phyloP scores from a whole-genome alignment of 805 yeast genomes.

The Blastobotrys peoriensis region DNA sequence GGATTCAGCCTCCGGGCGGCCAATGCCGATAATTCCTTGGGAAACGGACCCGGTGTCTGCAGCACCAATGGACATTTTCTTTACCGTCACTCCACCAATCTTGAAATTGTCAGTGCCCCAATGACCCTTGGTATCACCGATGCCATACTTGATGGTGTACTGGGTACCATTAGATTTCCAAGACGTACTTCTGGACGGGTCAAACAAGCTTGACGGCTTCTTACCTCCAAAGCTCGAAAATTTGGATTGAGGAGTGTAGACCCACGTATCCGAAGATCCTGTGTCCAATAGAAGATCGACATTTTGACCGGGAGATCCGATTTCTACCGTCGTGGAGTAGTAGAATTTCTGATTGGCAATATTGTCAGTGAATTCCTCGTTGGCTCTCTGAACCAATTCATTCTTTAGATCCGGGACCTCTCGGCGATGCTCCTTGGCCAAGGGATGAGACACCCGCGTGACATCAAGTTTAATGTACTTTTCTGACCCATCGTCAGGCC shows the following conservation, averaged over 20 bases:
- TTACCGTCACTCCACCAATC: conserved; percentile 47
- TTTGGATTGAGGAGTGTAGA: conserved; percentile 35
- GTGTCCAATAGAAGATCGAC: conserved; percentile 61
- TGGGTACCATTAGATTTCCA: conserved; percentile 23
- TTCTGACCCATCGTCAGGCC: conserved; percentile 8
- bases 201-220: conserved; percentile 23
- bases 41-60: conserved; percentile 61
- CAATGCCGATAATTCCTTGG: conserved; percentile 47
- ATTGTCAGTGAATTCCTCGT: conserved; percentile 15
- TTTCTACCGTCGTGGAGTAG: conserved; percentile 30
- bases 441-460: conserved; percentile 15
- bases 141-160: conserved; percentile 40
- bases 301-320: conserved; percentile 57
- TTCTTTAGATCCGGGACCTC: conserved; percentile 7
- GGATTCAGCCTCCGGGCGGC: conserved; percentile 50
- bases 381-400: conserved; percentile 9
- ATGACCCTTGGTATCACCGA: conserved; percentile 44
- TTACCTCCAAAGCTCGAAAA: conserved; percentile 11
- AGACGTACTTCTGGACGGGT: conserved; percentile 24
- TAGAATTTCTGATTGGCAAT: conserved; percentile 30
- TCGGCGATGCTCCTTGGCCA: conserved; percentile 6
- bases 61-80: conserved; percentile 64
- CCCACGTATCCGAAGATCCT: conserved; percentile 73
- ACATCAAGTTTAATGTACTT: conserved; percentile 17
- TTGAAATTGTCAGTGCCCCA: conserved; percentile 63